Evolutionary conservation across 495 filamentous ascomycete genomes (phyloP).

Genomic region (Neurospora discreta): DNA sequence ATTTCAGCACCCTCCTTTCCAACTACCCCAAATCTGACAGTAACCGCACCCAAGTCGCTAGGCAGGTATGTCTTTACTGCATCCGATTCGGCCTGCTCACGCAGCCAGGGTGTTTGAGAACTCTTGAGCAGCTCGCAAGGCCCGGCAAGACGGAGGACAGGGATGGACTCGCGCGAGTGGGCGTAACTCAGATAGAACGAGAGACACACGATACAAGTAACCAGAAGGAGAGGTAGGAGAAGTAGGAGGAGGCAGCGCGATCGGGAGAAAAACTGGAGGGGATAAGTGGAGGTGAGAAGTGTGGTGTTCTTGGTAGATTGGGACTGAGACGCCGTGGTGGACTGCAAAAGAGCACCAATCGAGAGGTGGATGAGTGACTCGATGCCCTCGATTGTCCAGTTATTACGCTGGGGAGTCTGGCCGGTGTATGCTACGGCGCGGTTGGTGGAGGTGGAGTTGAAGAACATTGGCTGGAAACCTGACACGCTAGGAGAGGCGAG

Average conservation of each 20-base stretch:
- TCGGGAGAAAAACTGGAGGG: conserved; percentile 1
- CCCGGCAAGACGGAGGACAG: conserved; percentile 14
- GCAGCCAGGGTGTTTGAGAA: conserved; percentile 14
- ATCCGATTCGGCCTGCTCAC: conserved; percentile 12
- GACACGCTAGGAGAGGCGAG: conserved; percentile 12
- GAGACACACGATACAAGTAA: background rate
- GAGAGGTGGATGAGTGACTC: conserved; percentile 14
- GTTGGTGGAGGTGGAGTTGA: conserved; percentile 13
- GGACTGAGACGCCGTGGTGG: conserved; percentile 2
- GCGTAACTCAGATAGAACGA: conserved; percentile 2
- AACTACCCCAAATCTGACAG: conserved; percentile 13
- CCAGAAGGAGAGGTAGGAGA: conserved; percentile 9
- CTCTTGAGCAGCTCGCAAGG: conserved; percentile 17
- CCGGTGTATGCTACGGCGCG: conserved; percentile 10
- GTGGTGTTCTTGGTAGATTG: background rate
- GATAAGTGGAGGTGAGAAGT: conserved; percentile 1
- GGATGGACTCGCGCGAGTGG: conserved; percentile 9
- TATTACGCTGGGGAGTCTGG: conserved; percentile 5
- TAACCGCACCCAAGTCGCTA: conserved; percentile 8
- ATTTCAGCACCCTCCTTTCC: conserved; percentile 7
- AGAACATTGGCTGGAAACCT: conserved; percentile 20
- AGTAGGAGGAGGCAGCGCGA: conserved; percentile 8
- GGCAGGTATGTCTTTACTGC: conserved; percentile 17
- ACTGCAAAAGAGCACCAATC: conserved; percentile 17
- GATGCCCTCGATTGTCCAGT: conserved; percentile 16